Evolutionary conservation across 2,329 filamentous ascomycete species (phyloP).

Genomic region (Ascochyta viciae-villosae): DNA sequence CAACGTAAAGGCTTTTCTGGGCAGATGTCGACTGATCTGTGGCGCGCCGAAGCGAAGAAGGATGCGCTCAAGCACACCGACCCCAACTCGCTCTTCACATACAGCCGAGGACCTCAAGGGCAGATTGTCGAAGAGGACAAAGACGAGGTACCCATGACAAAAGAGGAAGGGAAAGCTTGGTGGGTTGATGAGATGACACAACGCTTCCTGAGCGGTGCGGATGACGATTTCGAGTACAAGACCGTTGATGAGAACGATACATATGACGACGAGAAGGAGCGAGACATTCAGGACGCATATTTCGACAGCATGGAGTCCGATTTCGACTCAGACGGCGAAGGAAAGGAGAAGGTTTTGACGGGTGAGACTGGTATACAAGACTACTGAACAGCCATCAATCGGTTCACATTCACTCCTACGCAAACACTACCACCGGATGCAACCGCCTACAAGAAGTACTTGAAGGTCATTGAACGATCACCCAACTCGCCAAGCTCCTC

Average conservation of each 20-base stretch:
- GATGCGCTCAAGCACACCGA: slow-evolving; percentile 65
- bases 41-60: slow-evolving; percentile 78
- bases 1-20: slow-evolving; percentile 79
- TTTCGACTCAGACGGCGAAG: slow-evolving; percentile 62
- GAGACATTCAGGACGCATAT: slow-evolving; percentile 75
- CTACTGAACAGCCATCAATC: slow-evolving; percentile 40
- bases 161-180: slow-evolving; percentile 70
- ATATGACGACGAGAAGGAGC: slow-evolving; percentile 70
- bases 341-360: slow-evolving; percentile 44
- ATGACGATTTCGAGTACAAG: slow-evolving; percentile 80
- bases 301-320: slow-evolving; percentile 80
- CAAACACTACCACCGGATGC: background rate
- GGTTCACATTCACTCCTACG: background rate
- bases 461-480: slow-evolving; percentile 68
- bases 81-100: slow-evolving; percentile 59
- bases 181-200: slow-evolving; percentile 77
- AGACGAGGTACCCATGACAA: slow-evolving; percentile 63
- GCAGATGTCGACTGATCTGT: slow-evolving; percentile 77
- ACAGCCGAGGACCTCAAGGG: slow-evolving; percentile 59
- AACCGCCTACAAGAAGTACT: slow-evolving; percentile 62
- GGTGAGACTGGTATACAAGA: slow-evolving; percentile 60
- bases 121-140: slow-evolving; percentile 65
- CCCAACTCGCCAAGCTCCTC: slow-evolving; percentile 66
- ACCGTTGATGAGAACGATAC: slow-evolving; percentile 74
- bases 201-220: slow-evolving; percentile 76